Evolutionary conservation across 805 yeast genomes (phyloP), one percentile per base, ranked within the genome.

Genomic region (Wickerhamomyces strasburgensis): DNA sequence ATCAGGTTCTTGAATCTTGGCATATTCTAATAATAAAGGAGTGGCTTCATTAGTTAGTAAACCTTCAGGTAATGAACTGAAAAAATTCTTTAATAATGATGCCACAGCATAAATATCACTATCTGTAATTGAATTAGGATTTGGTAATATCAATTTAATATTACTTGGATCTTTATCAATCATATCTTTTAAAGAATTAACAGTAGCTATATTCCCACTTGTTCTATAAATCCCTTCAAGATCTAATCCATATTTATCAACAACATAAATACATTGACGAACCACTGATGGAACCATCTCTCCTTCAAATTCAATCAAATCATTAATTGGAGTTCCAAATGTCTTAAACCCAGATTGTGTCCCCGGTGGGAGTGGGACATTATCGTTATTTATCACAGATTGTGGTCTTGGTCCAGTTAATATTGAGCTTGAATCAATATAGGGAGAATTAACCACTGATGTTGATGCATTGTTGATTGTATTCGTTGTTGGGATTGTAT

Each of bases 221-320:
- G 86, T 78, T 39, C 97, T 70, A 58, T 93, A 93, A 25, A 93
- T 80, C 1, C 98, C 98, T 56, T 88, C 97, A 24, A 84, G 66
- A 35, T 85, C 81, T 27, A 83, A 58, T 2, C 99, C 99, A 56
- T 83, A 80, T 28, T 70, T 72, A 54, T 93, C 98, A 25, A 93
- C 79, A 6, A 89, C 81, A 45, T 80, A 81, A 35, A 90, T 84
- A 67, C 97, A 89, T 54, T 81, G 85, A 45, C 81, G 80, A 9
- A 93, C 98, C 33, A 93, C 75, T 14, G 83, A 72, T 2, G 99
- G 99, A 5, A 93, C 96, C 59, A 85, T 81, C 47, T 86, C 95
- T 37, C 88, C 90, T 44, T 94, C 96, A 48, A 73, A 78, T 43
- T 80, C 82, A 14, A 88, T 77, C 30, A 86, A 63, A 8, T 70